Conservation (phyloP, 192 early-diverging fungal species). For the Rhizoclosmatium sp. region DNA sequence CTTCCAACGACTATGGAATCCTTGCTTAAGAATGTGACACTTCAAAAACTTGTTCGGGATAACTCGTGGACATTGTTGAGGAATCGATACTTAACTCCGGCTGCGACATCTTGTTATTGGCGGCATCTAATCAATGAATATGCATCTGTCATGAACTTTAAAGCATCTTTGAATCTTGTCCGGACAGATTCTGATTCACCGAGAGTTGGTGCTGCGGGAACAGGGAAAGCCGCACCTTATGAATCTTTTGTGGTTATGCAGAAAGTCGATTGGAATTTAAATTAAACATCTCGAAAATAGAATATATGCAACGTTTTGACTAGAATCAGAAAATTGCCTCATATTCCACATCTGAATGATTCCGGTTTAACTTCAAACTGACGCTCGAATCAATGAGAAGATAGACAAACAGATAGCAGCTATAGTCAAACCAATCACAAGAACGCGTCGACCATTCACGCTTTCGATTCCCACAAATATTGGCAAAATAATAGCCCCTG, state of each 20-base stretch:
- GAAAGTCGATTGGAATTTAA: no score
- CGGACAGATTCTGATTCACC: no score
- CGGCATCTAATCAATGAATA: not conserved
- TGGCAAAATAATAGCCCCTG: not conserved
- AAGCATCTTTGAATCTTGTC: not conserved
- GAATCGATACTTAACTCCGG: not conserved
- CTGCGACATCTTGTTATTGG: not conserved
- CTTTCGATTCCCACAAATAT: not conserved
- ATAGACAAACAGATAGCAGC: not conserved
- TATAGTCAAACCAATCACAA: not conserved
- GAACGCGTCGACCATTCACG: not conserved
- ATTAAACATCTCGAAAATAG: no score
- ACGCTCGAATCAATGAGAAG: not conserved
- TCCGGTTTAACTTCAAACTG: not conserved
- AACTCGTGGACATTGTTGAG: not conserved
- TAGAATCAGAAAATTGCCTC: no score
- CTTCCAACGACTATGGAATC: not conserved
- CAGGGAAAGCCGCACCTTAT: no score
- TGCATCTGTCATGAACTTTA: not conserved
- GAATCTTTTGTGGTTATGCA: no score
- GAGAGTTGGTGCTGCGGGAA: no score
- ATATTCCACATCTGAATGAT: no score
- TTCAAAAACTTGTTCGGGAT: not conserved
- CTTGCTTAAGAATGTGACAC: not conserved
- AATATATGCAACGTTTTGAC: no score